phyloP scores from a whole-genome alignment of 164 flowering plant genomes.

The Paratinospora sagittata region DNA sequence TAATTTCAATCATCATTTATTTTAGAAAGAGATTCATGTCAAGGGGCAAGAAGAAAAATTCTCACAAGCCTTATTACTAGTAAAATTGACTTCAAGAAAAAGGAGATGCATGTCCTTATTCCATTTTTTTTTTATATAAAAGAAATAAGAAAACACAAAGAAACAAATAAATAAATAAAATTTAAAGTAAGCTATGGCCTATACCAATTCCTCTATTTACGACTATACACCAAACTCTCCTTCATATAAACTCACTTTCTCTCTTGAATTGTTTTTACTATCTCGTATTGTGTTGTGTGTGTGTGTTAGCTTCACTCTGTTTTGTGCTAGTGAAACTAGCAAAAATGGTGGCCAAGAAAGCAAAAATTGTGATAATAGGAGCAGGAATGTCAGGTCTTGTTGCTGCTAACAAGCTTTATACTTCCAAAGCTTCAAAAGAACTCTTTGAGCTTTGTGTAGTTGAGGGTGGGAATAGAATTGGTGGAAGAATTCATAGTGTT shows the following conservation, averaged over 20 bases:
- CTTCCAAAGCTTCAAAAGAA: conserved; percentile 26
- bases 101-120: conserved; percentile 4
- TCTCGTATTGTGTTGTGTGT: background rate
- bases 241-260: conserved; percentile 4
- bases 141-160: background rate
- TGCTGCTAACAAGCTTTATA: conserved; percentile 82
- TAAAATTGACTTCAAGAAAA: conserved; percentile 1
- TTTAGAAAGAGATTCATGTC: background rate
- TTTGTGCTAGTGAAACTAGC: background rate
- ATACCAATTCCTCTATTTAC: background rate
- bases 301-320: background rate
- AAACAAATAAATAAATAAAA: background rate
- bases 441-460: conserved; percentile 62
- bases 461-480: conserved; percentile 80
- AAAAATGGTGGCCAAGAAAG: conserved; percentile 64
- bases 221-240: background rate
- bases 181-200: background rate
- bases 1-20: background rate
- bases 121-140: background rate
- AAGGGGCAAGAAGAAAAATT: background rate
- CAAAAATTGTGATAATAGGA: conserved; percentile 77
- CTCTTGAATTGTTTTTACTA: conserved; percentile 4
- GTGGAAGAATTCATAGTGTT: conserved; percentile 73
- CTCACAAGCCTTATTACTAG: background rate
- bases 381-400: conserved; percentile 95